These are phyloP conservation scores for Sporisorium sorghi DNA, from an alignment of 1,284 basidiomycete genomes.

Conservation along the genomic window DNA sequence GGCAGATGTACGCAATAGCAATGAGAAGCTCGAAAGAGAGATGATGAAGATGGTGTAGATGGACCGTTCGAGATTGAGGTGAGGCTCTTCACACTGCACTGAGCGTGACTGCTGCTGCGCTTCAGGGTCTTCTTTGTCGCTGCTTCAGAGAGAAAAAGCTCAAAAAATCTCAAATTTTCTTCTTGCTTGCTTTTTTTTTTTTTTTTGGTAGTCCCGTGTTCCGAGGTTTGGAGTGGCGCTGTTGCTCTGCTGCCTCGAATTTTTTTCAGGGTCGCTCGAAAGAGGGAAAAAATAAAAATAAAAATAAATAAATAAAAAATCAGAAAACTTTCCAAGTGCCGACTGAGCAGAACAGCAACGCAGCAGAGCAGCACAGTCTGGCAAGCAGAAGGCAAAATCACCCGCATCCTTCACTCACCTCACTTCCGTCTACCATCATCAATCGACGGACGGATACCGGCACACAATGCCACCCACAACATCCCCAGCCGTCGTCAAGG, in stretches of 20 bases:
- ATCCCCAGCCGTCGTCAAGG: conserved; percentile 45
- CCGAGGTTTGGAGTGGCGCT: conserved; percentile 4
- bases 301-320: too few relatives aligned
- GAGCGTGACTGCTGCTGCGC: background rate
- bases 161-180: conserved; percentile 29
- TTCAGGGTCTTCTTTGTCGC: conserved; percentile 1
- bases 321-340: conserved; percentile 7
- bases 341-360: background rate
- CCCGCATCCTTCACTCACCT: background rate
- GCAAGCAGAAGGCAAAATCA: too few relatives aligned
- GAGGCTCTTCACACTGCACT: background rate
- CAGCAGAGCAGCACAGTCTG: background rate
- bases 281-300: background rate
- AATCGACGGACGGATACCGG: background rate
- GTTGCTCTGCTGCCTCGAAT: background rate
- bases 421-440: conserved; percentile 10
- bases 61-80: background rate
- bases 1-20: background rate
- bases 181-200: conserved; percentile 3
- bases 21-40: background rate
- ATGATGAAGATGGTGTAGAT: background rate
- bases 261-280: conserved; percentile 17
- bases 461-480: conserved; percentile 36
- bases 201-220: conserved; percentile 12
- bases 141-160: conserved; percentile 7